Conservation (phyloP, 805 yeast species). For the Candida montana region DNA sequence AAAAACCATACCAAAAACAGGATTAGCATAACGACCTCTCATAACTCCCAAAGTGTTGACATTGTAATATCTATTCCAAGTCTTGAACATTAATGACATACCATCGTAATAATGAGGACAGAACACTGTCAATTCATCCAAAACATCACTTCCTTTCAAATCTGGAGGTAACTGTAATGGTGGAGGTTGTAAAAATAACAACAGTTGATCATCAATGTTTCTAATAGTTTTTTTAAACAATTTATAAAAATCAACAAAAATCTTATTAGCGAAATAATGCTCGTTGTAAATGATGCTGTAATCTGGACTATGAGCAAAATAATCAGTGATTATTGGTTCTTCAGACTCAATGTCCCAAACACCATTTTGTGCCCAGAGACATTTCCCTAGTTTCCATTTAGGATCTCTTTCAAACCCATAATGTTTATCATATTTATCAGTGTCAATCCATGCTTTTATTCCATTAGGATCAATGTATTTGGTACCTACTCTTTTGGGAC, state of each 20-base stretch:
- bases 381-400: conserved; percentile 66
- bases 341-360: conserved; percentile 57
- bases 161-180: conserved; percentile 74
- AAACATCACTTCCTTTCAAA: conserved; percentile 40
- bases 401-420: conserved; percentile 67
- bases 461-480: conserved; percentile 62
- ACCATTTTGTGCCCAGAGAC: conserved; percentile 76
- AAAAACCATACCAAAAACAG: conserved; percentile 67
- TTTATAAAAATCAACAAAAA: conserved; percentile 59
- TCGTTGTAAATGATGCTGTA: conserved; percentile 40
- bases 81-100: conserved; percentile 83
- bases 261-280: conserved; percentile 54
- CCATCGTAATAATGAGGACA: conserved; percentile 96
- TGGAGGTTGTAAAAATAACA: conserved; percentile 74
- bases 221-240: conserved; percentile 47
- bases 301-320: conserved; percentile 39
- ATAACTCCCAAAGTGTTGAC: conserved; percentile 88
- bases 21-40: conserved; percentile 69
- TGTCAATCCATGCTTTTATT: conserved; percentile 59
- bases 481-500: conserved; percentile 64
- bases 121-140: conserved; percentile 62
- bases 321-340: conserved; percentile 40
- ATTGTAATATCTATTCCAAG: conserved; percentile 78
- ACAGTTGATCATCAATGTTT: conserved; percentile 37
- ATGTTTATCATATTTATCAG: conserved; percentile 49